Evolutionary conservation across 83 land plant genomes (phyloP), one percentile per base, ranked within the genome.

Genomic region (Isoetes engelmannii): DNA sequence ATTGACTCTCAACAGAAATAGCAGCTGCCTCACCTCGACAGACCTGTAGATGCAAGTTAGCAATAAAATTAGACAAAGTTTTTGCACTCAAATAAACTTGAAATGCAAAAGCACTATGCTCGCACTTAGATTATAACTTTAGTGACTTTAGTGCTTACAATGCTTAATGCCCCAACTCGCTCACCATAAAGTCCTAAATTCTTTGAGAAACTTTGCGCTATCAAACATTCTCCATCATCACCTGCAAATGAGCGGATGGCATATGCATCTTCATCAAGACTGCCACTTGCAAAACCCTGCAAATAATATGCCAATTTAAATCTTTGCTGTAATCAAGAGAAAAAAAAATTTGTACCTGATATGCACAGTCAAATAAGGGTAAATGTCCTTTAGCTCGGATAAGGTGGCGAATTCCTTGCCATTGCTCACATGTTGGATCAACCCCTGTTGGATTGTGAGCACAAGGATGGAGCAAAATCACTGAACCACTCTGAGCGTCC

Each of bases 271-370:
- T 58, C 20, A 58, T 58, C 61, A 15, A 58, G 20, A 21, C 61
- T 58, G 20, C 61, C 61, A 15, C 61, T 58, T 58, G 61, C 61
- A 58, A 58, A 58, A 7, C 61, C 61, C 61, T 58, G 61, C 13
- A n/a, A n/a, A n/a, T n/a, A n/a, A n/a, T n/a, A n/a, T n/a, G n/a
- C n/a, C n/a, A n/a, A n/a, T n/a, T n/a, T 13, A 50, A 50, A 50
- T 50, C n/a, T n/a, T n/a, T n/a, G n/a, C n/a, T 50, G 13, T 6
- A 58, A 15, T 6, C 15, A 7, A 6, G 15, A 58, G 20, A 58
- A 6, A 58, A 15, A 15, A 15, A 7, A 15, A 58, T 58, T 15
- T 6, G 20, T 58, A 58, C 61, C 61, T 58, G 61, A 15, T 58
- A 58, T 15, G 61, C 61, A 58, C 61, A 15, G 61, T 58, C 61